Percentiles rank a stretch among this genome's conserved stretches.
These are phyloP conservation scores for Moniliella sp. DNA, from an alignment of 1,284 basidiomycete genomes.

Conservation along the genomic window DNA sequence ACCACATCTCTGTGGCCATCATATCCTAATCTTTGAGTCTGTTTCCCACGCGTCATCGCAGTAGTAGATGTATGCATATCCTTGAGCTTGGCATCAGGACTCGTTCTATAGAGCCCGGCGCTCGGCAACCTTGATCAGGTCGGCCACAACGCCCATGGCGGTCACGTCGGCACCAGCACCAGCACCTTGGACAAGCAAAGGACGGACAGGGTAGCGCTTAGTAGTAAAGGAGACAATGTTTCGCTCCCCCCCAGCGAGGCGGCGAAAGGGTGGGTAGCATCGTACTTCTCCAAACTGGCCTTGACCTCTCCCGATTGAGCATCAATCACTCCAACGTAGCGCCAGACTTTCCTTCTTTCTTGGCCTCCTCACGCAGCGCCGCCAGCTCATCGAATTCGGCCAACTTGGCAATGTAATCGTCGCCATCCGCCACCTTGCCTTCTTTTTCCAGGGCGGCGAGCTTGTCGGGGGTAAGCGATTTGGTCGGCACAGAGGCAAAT, in stretches of 20 bases:
- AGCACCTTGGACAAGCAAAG: slow-evolving; percentile 71
- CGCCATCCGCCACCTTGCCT: slow-evolving; percentile 7
- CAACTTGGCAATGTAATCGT: slow-evolving; percentile 50
- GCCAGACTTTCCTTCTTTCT: slow-evolving; percentile 57
- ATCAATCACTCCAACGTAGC: slow-evolving; percentile 88
- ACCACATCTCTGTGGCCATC: no score
- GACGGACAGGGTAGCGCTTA: slow-evolving; percentile 48
- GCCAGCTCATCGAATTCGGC: slow-evolving; percentile 71
- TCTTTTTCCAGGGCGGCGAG: slow-evolving; percentile 43
- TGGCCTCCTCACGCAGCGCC: slow-evolving; percentile 53
- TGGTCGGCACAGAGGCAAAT: slow-evolving; percentile 58
- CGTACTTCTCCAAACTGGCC: slow-evolving; percentile 74
- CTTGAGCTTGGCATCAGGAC: no score
- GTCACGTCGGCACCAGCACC: slow-evolving; percentile 92
- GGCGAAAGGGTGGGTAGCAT: slow-evolving; percentile 70
- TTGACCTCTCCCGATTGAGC: slow-evolving; percentile 51
- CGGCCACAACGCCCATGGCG: slow-evolving; percentile 83
- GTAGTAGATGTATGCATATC: no score
- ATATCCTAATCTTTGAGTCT: no score
- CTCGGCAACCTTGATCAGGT: slow-evolving; percentile 38
- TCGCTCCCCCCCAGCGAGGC: slow-evolving; percentile 84
- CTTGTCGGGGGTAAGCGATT: slow-evolving; percentile 60
- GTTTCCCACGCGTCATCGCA: no score
- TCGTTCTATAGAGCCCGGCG: slow-evolving; percentile 11
- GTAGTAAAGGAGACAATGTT: slow-evolving; percentile 96